phyloP scores from a whole-genome alignment of 371 early-diverging fungal genomes.

The Umbelopsis sp. region DNA sequence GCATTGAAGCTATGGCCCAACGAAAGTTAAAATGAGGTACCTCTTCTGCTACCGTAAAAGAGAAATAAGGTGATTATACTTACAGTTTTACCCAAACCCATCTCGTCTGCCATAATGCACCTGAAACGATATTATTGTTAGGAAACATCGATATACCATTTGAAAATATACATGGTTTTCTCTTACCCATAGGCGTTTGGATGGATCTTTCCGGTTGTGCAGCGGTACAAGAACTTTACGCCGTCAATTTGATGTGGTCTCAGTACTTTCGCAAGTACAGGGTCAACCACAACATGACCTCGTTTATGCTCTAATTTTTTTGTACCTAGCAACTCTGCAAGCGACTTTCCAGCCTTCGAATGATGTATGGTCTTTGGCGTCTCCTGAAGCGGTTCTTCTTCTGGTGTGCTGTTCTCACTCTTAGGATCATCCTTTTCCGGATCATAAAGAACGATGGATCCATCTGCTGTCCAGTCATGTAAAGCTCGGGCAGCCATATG shows the following conservation, averaged over 20 bases:
- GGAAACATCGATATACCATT: background rate
- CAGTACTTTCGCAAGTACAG: slow-evolving; percentile 79
- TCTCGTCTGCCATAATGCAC: slow-evolving; percentile 98
- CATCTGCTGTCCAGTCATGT: slow-evolving; percentile 85
- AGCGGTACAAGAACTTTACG: slow-evolving; percentile 86
- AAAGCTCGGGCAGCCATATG: slow-evolving; percentile 62
- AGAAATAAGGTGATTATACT: slow-evolving; percentile 18
- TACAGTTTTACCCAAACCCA: slow-evolving; percentile 97
- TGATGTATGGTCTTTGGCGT: slow-evolving; percentile 16
- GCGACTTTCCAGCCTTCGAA: slow-evolving; percentile 31
- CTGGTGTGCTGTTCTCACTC: slow-evolving; percentile 30
- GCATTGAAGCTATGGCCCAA: slow-evolving; percentile 68
- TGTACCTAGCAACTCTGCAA: slow-evolving; percentile 56
- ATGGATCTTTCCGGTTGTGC: slow-evolving; percentile 80
- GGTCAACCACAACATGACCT: slow-evolving; percentile 80
- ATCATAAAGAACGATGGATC: slow-evolving; percentile 84
- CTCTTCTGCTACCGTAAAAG: background rate
- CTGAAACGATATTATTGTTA: slow-evolving; percentile 39
- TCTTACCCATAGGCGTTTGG: slow-evolving; percentile 58
- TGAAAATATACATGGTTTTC: background rate
- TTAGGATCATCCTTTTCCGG: slow-evolving; percentile 62
- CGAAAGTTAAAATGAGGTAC: background rate
- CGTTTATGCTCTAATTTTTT: slow-evolving; percentile 57
- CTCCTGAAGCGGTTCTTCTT: slow-evolving; percentile 28
- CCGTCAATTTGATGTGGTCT: slow-evolving; percentile 97